Base-by-base conservation (phyloP, 768 basidiomycete species). In the Pleurotus salmoneostramineus region DNA sequence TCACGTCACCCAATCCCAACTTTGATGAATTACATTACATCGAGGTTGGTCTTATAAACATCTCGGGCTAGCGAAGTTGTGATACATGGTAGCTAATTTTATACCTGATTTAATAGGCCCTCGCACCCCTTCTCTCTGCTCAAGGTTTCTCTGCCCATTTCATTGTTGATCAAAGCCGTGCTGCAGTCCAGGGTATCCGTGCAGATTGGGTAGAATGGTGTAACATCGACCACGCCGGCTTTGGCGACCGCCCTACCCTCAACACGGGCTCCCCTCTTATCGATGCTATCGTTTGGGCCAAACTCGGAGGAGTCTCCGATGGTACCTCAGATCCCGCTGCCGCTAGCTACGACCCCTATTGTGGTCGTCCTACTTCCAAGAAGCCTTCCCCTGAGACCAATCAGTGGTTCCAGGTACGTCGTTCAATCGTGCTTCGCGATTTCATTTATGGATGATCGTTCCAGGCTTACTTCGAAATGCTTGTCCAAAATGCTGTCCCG, bases 271-370 rank as follows among this genome's bases (percentile, higher is more conserved):
- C 75, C 44, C 67, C 73, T 49, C 72, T 79, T 61, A 80, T 85
- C 60, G 84, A 86, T 65, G 71, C 83, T 50, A 80, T 85, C 64
- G 82, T 84, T 60, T 86, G 83, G 83, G 77, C 83, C 62, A 87
- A 87, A 74, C 83, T 84, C 40, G 83, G 84, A 77, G 84, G 85
- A 63, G 83, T 85, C 71, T 82, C 77, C 59, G 84, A 85, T 63
- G 84, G 85, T 63, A 85, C 84, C 35, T 77, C 73, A 59, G 77
- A 85, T 74, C 75, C 73, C 50, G 78, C 80, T 15, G 70, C 83
- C 27, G 64, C 75, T 10, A 77, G 83, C 51, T 84, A 74, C 67
- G 84, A 86, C 61, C 65, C 70, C 27, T 74, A 79, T 61, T 84
- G 83, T 63, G 74, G 73, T 56, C 69, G 65, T 58, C 66, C 72